Percentiles rank a stretch among this genome's conserved stretches.
These are phyloP conservation scores for Brassica carinata DNA, from an alignment of 345 rosid genomes.

Conservation along the genomic window DNA sequence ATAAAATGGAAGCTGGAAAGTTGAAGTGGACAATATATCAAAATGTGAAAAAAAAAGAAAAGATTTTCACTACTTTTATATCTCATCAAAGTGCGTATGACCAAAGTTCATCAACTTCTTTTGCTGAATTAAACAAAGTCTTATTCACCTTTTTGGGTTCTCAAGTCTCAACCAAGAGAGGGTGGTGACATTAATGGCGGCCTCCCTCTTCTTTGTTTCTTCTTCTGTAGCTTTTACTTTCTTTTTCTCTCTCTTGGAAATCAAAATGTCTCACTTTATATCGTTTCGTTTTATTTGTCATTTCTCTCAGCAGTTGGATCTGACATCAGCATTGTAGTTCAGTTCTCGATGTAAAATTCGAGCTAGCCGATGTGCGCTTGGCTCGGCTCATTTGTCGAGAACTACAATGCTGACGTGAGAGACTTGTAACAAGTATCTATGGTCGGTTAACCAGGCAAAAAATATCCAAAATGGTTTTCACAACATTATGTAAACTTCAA, in stretches of 20 bases:
- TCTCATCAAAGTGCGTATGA: neutral
- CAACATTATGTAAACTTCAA: no score
- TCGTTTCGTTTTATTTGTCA: neutral
- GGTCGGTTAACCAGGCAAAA: no score
- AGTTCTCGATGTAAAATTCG: neutral
- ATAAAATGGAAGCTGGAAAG: conserved; percentile 30
- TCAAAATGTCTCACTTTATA: neutral
- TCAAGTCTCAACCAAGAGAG: conserved; percentile 12
- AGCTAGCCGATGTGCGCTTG: neutral
- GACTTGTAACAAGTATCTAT: no score
- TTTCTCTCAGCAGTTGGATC: conserved; percentile 50
- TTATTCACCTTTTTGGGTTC: conserved; percentile 29
- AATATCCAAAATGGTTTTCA: no score
- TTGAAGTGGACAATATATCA: conserved; percentile 35
- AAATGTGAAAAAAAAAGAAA: conserved; percentile 27
- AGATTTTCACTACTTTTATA: conserved; percentile 1
- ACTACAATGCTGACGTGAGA: no score
- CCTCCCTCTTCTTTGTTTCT: neutral
- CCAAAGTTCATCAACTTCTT: neutral
- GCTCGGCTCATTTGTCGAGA: conserved; percentile 11
- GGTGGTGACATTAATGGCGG: conserved; percentile 37
- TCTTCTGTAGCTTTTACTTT: neutral
- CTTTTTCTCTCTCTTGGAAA: neutral
- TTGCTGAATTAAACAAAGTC: conserved; percentile 14
- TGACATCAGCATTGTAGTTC: conserved; percentile 10